These are phyloP conservation scores for Tylopilus subfusipes DNA, from an alignment of 768 basidiomycete genomes.

Conservation along the genomic window DNA sequence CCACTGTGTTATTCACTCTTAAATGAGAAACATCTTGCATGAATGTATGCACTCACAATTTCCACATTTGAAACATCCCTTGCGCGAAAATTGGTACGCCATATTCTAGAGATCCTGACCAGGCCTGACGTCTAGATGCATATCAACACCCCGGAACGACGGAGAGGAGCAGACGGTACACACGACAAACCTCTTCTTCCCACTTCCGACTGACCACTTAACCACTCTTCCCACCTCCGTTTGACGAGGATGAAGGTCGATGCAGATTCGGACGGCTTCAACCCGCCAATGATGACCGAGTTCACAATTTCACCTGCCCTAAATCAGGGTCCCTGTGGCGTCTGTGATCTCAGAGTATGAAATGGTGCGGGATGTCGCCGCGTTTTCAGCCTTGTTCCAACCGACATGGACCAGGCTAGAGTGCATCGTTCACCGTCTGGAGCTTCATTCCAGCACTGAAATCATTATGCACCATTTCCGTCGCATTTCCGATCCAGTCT, in stretches of 20 bases:
- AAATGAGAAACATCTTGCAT: slow-evolving; percentile 10
- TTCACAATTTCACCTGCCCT: slow-evolving; percentile 32
- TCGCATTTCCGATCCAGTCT: slow-evolving; percentile 21
- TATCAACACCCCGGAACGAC: slow-evolving; percentile 15
- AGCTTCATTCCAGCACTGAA: slow-evolving; percentile 20
- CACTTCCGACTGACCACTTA: slow-evolving; percentile 66
- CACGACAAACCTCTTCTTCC: slow-evolving; percentile 60
- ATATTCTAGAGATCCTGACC: slow-evolving; percentile 47
- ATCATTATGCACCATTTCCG: slow-evolving; percentile 23
- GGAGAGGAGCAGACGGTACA: background rate
- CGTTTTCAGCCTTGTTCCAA: slow-evolving; percentile 12
- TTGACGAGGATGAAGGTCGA: slow-evolving; percentile 51
- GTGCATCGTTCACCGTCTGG: slow-evolving; percentile 10
- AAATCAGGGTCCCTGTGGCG: slow-evolving; percentile 32
- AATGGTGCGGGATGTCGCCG: slow-evolving; percentile 9
- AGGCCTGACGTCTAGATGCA: slow-evolving; percentile 38
- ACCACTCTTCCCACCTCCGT: slow-evolving; percentile 67
- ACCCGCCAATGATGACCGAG: slow-evolving; percentile 17
- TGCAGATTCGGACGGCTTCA: slow-evolving; percentile 24
- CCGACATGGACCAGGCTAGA: slow-evolving; percentile 9
- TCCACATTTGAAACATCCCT: slow-evolving; percentile 92
- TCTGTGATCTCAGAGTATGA: slow-evolving; percentile 10
- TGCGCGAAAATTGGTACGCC: slow-evolving; percentile 82
- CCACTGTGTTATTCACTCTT: slow-evolving; percentile 49
- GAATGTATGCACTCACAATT: slow-evolving; percentile 58